Percentiles rank a stretch among this genome's conserved stretches.
phyloP scores from a whole-genome alignment of 352 stramenopile genomes.

The Globisporangium takayamanum region DNA sequence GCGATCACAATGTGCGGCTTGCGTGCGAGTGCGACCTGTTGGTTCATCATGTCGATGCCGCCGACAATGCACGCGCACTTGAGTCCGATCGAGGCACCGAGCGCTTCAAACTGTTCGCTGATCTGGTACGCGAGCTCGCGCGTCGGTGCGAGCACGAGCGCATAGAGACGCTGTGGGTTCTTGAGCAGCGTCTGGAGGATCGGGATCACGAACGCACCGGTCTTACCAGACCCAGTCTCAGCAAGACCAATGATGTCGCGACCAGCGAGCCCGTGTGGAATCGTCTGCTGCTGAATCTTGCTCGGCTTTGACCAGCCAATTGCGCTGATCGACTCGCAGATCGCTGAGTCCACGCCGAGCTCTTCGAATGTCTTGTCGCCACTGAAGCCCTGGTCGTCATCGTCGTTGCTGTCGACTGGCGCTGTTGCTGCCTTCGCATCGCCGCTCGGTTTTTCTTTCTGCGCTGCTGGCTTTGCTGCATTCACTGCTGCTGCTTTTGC shows the following conservation, averaged over 20 bases:
- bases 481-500: conserved; percentile 3
- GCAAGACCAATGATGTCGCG: conserved; percentile 97
- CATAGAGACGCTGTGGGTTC: conserved; percentile 87
- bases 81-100: conserved; percentile 89
- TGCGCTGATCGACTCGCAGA: conserved; percentile 89
- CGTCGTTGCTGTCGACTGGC: not conserved
- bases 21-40: conserved; percentile 95
- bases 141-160: conserved; percentile 90
- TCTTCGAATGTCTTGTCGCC: conserved; percentile 82
- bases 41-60: conserved; percentile 96
- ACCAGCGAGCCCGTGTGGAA: conserved; percentile 90
- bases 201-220: conserved; percentile 92
- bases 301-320: conserved; percentile 93
- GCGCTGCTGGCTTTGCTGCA: not conserved
- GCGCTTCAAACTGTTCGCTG: conserved; percentile 90
- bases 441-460: not conserved
- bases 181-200: conserved; percentile 91
- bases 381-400: conserved; percentile 45
- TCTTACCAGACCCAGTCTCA: conserved; percentile 95
- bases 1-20: conserved; percentile 96
- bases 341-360: conserved; percentile 85
- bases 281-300: conserved; percentile 93
- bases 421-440: not conserved
- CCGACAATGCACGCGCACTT: conserved; percentile 91
- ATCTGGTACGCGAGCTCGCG: conserved; percentile 96